Evolutionary conservation across 1,139 yeast genomes (phyloP), one percentile per base, ranked within the genome.

Genomic region (Saccharomyces hybrid): DNA sequence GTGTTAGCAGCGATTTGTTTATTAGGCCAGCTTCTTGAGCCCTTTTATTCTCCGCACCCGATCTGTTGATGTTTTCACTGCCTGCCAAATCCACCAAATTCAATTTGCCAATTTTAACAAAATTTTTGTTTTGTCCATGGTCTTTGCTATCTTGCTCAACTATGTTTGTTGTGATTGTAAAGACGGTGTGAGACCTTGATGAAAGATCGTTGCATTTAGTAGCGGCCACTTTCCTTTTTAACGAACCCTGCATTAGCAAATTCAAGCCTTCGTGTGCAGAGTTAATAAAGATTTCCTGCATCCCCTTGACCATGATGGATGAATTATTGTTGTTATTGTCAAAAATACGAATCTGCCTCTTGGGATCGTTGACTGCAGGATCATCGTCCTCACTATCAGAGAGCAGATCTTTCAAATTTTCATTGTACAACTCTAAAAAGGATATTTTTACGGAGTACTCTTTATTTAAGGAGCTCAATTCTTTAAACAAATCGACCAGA

Each of bases 1-100:
- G 76, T 0, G 96, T 85, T 44, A 89, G 72, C 55, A 90, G 75
- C 58, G 93, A 84, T 68, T 88, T 95, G 69, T 90, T 90, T 53
- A 90, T 90, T 63, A 85, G 80, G 1, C 96, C 96, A 2, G 96
- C 96, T 69, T 88, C 96, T 60, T 88, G 81, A 0, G 96, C 95
- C 31, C 95, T 76, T 64, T 81, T 83, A 65, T 84, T 82, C 53
- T 76, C 80, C 0, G 95, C 93, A 0, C 96, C 96, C 0, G 95
- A 86, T 56, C 88, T 75, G 57, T 77, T 81, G 51, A 89, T 83
- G 63, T 88, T 88, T 66, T 86, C 95, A 14, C 95, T 86, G 0
- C 97, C 97, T 0, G 97, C 97, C 59, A 90, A 75, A 72, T 90
- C 97, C 2, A 89, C 95, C 46, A 90, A 73, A 65, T 88, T 88